A percentile compares a stretch with the other conserved stretches of the same genome.
phyloP scores from a whole-genome alignment of 2,329 filamentous ascomycete species.

The Botryotinia calthae region DNA sequence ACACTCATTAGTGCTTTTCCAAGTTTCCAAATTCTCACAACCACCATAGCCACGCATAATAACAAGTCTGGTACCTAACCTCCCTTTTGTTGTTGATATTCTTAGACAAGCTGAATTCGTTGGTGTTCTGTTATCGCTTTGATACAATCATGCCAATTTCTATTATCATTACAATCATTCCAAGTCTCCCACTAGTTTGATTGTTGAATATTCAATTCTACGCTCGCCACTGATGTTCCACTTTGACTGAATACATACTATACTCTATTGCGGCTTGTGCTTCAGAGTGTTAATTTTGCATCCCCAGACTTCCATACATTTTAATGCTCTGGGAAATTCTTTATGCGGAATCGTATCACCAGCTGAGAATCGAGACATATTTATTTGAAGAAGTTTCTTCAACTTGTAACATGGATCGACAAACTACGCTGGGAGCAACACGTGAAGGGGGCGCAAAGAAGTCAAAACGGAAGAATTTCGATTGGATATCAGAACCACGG shows the following conservation, averaged over 20 bases:
- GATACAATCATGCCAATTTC: neutral
- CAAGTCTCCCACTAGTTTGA: neutral
- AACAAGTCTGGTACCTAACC: neutral
- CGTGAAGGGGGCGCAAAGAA: neutral
- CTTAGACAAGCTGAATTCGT: neutral
- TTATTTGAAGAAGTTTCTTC: neutral
- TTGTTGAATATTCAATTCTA: neutral
- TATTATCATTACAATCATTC: neutral
- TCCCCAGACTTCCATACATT: neutral
- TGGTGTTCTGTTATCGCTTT: neutral
- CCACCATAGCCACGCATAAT: neutral
- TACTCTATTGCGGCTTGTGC: neutral
- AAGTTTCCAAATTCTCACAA: neutral
- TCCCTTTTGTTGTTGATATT: neutral
- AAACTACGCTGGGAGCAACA: neutral
- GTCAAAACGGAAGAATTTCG: conserved; percentile 23
- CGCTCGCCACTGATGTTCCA: neutral
- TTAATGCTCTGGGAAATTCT: neutral
- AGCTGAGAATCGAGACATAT: neutral
- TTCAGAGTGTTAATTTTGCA: neutral
- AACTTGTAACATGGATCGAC: neutral
- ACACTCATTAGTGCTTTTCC: conserved; percentile 1
- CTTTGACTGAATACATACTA: neutral
- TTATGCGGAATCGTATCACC: neutral
- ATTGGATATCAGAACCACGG: conserved; percentile 30